Conservation (phyloP, 305 asterid species). For the Fraxinus sp. region DNA sequence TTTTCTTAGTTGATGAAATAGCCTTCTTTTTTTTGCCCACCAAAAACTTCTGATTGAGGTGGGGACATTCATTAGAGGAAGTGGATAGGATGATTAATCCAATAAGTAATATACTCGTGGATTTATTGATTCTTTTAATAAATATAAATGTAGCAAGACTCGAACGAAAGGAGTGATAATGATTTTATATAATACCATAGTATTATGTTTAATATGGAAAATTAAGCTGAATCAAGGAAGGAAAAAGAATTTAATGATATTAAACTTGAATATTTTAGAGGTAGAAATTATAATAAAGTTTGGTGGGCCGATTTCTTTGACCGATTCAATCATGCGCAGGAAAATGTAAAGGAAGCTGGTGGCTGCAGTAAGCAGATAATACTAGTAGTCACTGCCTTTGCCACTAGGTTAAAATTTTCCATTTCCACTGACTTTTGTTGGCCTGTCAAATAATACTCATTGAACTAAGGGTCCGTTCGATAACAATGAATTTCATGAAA, state of each 20-base stretch:
- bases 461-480: not conserved
- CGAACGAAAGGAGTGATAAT: not conserved
- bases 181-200: not conserved
- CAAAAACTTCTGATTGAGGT: slow-evolving; percentile 24
- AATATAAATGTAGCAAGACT: not conserved
- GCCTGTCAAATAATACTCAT: not conserved
- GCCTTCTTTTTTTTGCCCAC: slow-evolving; percentile 7
- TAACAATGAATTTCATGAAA: too few species aligned
- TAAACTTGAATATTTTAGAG: not conserved
- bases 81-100: not conserved
- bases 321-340: not conserved
- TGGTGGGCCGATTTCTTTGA: not conserved
- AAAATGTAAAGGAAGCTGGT: not conserved
- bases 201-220: not conserved
- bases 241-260: not conserved
- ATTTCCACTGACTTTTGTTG: not conserved
- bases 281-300: not conserved
- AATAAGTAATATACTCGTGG: not conserved
- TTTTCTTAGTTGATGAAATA: slow-evolving; percentile 7
- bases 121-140: not conserved
- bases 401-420: not conserved
- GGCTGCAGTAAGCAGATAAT: not conserved
- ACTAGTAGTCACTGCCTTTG: not conserved
- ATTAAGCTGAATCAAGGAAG: not conserved
- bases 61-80: slow-evolving; percentile 4